Conservation (phyloP, 1,139 yeast species). For the Debaryomyces fabryi region DNA sequence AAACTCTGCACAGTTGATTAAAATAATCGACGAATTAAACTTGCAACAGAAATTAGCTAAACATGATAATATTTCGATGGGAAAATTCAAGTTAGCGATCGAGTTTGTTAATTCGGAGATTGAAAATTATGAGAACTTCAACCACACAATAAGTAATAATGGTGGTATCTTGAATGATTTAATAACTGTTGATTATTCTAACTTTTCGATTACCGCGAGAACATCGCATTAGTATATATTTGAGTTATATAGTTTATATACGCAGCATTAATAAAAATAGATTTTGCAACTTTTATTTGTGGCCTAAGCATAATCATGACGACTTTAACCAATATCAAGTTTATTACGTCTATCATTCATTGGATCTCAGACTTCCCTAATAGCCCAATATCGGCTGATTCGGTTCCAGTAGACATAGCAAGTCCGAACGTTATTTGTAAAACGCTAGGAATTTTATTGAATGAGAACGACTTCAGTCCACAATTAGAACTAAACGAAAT, state of each 20-base stretch:
- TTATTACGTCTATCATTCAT: constrained; percentile 22
- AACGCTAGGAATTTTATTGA: constrained; percentile 17
- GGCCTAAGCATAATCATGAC: constrained; percentile 1
- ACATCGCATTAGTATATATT: constrained; percentile 16
- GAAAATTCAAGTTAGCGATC: constrained; percentile 50
- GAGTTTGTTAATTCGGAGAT: constrained; percentile 49
- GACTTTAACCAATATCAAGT: constrained; percentile 11
- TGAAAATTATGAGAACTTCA: constrained; percentile 29
- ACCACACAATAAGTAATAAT: constrained; percentile 21
- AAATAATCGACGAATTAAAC: constrained; percentile 36
- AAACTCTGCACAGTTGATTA: constrained; percentile 29
- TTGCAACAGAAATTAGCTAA: constrained; percentile 51
- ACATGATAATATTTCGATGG: constrained; percentile 61
- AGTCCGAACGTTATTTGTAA: constrained; percentile 19
- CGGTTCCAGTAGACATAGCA: constrained; percentile 15
- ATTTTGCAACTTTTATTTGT: constrained; percentile 10
- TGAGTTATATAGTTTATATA: constrained; percentile 2
- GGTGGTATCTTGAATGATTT: constrained; percentile 37
- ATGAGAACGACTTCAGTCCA: constrained; percentile 19
- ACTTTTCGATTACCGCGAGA: constrained; percentile 30
- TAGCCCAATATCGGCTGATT: constrained; percentile 18
- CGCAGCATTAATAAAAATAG: constrained; percentile 6
- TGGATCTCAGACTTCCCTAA: constrained; percentile 31
- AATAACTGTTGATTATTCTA: constrained; percentile 52
- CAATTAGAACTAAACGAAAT: constrained; percentile 7